Evolutionary conservation across 768 basidiomycete species (phyloP).

Genomic region (Psilocybe azurescens): DNA sequence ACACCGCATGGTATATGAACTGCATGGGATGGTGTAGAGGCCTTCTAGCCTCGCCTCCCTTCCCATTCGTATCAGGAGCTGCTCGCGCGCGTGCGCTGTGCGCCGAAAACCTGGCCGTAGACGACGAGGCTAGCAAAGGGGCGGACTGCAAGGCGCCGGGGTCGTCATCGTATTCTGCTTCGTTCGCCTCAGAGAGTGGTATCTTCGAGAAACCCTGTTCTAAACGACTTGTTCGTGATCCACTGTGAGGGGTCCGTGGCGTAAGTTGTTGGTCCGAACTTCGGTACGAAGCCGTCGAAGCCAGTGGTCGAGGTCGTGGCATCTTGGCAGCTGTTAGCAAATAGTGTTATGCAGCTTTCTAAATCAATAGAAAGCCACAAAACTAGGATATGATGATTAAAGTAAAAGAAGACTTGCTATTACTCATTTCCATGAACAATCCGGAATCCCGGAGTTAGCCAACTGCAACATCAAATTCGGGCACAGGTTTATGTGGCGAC

Average conservation of each 20-base stretch:
- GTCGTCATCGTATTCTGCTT: constrained; percentile 41
- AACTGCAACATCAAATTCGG: background rate
- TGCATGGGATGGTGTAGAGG: constrained; percentile 16
- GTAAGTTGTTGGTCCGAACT: constrained; percentile 48
- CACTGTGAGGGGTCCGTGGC: constrained; percentile 62
- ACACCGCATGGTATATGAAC: constrained; percentile 25
- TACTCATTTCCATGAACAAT: background rate
- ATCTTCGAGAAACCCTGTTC: constrained; percentile 57
- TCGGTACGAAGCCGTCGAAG: constrained; percentile 35
- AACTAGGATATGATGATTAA: background rate
- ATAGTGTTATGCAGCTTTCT: background rate
- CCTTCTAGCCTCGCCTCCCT: constrained; percentile 15
- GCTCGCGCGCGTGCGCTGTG: constrained; percentile 38
- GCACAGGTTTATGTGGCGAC: background rate
- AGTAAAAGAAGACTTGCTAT: background rate
- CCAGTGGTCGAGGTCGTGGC: constrained; percentile 46
- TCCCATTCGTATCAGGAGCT: background rate
- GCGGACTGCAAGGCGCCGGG: constrained; percentile 45
- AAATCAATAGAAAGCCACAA: constrained; percentile 3
- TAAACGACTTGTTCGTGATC: constrained; percentile 58
- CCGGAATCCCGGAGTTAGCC: background rate
- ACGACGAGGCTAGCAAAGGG: constrained; percentile 55
- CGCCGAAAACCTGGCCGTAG: constrained; percentile 42
- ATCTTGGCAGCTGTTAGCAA: constrained; percentile 26
- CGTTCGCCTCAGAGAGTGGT: constrained; percentile 49